Base-by-base conservation (phyloP, 192 early-diverging fungal species). In the Umbelopsis ramanniana region DNA sequence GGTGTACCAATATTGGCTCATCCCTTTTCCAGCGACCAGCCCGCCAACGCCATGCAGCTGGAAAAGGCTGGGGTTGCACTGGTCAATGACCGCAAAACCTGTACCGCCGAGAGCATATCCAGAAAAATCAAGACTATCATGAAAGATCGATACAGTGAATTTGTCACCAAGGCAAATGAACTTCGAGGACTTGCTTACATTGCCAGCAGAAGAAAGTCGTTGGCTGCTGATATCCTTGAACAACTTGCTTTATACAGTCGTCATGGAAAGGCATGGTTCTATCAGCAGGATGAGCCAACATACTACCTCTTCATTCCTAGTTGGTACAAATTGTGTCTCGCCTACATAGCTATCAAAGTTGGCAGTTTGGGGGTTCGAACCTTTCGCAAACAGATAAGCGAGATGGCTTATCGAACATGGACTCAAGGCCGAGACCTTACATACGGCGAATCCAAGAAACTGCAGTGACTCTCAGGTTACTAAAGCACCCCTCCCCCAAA, bases 1-100 rank as follows among this genome's bases (percentile, higher is more conserved):
- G 75, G 66, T 11, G 66, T 48, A 2, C 75, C 75, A 12, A 71
- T 76, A 43, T 22, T 76, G 0, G 23, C 54, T 43, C 54, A 72
- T 15, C 75, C 75, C 5, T 66, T 72, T 23, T 12, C 43, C 17
- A 50, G 66, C 23, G 70, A 67, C 24, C 63, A 76, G 46, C 63
- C 47, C 3, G 33, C 43, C 1, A 80, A 77, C 29, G 26, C 57
- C 5, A 3, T 63, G 2, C 33, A 37, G 33, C 33, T 63, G 26
- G 35, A 63, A n/a, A 38, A n/a, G 19, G 57, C 57, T 37, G 57
- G 57, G 19, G 33, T 63, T 29, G 57, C 57, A 6, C 12, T 63
- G 12, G 33, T 63, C 9, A 63, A 37, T 37, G n/a, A 63, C 17
- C 57, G 57, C 26, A 63, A 63, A 29, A 33, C 26, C 33, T 19